Evolutionary conservation across 1,284 basidiomycete species (phyloP).

Genomic region (Moesziomyces antarcticus): DNA sequence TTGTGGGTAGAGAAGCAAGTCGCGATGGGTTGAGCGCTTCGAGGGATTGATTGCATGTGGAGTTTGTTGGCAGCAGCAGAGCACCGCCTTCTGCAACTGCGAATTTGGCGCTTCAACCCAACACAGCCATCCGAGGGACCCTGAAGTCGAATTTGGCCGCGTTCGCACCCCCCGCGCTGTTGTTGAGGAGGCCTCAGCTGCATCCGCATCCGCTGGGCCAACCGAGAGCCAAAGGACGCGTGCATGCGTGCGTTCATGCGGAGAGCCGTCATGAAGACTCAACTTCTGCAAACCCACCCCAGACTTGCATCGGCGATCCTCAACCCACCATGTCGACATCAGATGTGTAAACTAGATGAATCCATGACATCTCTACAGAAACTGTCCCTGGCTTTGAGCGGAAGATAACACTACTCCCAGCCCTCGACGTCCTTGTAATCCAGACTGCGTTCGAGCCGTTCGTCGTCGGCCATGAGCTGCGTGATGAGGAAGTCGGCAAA

Average conservation of each 20-base stretch:
- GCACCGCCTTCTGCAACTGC: background rate
- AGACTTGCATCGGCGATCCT: too few relatives aligned
- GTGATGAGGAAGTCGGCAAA: conserved; percentile 63
- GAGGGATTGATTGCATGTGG: background rate
- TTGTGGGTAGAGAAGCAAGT: background rate
- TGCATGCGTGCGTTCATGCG: background rate
- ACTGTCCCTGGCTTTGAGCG: too few relatives aligned
- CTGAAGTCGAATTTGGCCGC: conserved; percentile 4
- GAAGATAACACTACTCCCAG: conserved; percentile 22
- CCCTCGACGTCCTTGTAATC: conserved; percentile 41
- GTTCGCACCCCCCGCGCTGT: too few relatives aligned
- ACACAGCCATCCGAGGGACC: background rate
- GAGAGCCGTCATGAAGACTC: background rate
- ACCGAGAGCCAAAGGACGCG: background rate
- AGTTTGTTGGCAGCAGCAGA: background rate
- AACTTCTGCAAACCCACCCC: too few relatives aligned
- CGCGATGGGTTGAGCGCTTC: background rate
- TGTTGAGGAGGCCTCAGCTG: background rate
- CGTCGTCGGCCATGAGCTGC: conserved; percentile 50
- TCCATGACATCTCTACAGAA: too few relatives aligned
- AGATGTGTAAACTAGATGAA: too few relatives aligned
- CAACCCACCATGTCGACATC: too few relatives aligned
- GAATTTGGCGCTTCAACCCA: background rate
- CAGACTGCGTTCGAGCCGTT: conserved; percentile 35
- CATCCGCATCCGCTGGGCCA: background rate